Percentiles rank a stretch among this genome's conserved stretches.
Evolutionary conservation across 179 eudicot species (phyloP).

Genomic region (Beta corolliflora): DNA sequence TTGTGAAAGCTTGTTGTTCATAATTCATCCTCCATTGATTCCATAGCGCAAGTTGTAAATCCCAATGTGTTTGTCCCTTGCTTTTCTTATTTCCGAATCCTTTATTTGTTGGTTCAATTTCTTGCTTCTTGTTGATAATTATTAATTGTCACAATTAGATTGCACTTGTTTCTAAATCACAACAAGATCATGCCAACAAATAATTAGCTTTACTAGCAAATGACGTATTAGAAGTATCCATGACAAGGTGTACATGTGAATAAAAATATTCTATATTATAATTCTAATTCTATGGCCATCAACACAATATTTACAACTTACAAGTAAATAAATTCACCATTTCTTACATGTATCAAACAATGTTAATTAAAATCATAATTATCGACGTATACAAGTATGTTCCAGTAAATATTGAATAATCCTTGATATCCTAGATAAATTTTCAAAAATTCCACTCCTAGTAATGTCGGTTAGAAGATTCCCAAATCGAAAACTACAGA

Average conservation of each 20-base stretch:
- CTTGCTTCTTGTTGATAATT: no score
- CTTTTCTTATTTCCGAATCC: no score
- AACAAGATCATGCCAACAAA: neutral
- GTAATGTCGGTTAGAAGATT: neutral
- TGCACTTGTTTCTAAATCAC: no score
- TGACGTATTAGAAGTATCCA: neutral
- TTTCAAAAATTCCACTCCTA: no score
- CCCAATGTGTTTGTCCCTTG: no score
- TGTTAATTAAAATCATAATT: neutral
- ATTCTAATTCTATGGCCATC: neutral
- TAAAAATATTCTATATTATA: neutral
- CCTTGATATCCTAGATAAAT: no score
- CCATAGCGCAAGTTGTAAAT: no score
- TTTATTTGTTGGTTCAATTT: no score
- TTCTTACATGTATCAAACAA: neutral
- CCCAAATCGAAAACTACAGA: neutral
- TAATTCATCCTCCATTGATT: no score
- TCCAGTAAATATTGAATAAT: neutral
- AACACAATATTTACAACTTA: neutral
- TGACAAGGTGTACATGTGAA: neutral
- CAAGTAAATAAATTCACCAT: neutral
- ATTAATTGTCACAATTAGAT: no score
- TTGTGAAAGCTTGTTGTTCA: no score
- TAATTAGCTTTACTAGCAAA: neutral
- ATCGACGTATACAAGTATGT: neutral